A percentile compares a stretch with the other conserved stretches of the same genome.
These are phyloP conservation scores for Iris pallida DNA, from an alignment of 116 monocot species.

Conservation along the genomic window DNA sequence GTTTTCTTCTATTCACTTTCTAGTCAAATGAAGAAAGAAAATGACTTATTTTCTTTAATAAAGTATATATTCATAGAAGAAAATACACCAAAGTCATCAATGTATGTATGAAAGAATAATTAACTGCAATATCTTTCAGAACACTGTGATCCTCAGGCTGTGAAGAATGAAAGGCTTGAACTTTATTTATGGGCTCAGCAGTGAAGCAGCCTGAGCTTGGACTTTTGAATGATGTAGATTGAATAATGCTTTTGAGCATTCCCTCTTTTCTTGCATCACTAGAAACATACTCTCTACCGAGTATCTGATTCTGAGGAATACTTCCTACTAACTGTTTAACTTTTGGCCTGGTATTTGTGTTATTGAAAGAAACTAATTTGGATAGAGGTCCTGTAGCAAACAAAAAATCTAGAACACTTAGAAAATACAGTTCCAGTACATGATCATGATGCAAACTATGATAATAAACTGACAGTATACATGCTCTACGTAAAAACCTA, in stretches of 20 bases:
- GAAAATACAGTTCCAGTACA: not conserved
- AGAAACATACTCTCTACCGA: conserved; percentile 18
- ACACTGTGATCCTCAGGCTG: conserved; percentile 25
- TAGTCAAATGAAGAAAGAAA: conserved; percentile 13
- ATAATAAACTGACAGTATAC: not conserved
- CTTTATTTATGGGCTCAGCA: conserved; percentile 29
- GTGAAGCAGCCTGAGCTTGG: conserved; percentile 18
- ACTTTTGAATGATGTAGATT: conserved; percentile 59
- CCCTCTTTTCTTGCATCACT: conserved; percentile 32
- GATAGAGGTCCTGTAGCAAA: conserved; percentile 38
- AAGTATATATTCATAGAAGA: not conserved
- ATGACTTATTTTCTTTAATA: not conserved
- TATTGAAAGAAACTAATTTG: conserved; percentile 53
- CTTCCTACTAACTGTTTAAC: conserved; percentile 32
- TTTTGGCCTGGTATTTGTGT: conserved; percentile 45
- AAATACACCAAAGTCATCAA: not conserved
- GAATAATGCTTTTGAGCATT: conserved; percentile 18
- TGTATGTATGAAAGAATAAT: not conserved
- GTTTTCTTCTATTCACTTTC: conserved; percentile 27
- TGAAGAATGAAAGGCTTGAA: conserved; percentile 17
- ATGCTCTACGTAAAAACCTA: conserved; percentile 1
- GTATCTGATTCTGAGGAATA: conserved; percentile 34
- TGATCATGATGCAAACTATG: not conserved
- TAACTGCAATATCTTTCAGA: conserved; percentile 27
- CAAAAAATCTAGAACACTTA: not conserved